phyloP scores from a whole-genome alignment of 2,329 filamentous ascomycete species.

The Ambrosiella xylebori region DNA sequence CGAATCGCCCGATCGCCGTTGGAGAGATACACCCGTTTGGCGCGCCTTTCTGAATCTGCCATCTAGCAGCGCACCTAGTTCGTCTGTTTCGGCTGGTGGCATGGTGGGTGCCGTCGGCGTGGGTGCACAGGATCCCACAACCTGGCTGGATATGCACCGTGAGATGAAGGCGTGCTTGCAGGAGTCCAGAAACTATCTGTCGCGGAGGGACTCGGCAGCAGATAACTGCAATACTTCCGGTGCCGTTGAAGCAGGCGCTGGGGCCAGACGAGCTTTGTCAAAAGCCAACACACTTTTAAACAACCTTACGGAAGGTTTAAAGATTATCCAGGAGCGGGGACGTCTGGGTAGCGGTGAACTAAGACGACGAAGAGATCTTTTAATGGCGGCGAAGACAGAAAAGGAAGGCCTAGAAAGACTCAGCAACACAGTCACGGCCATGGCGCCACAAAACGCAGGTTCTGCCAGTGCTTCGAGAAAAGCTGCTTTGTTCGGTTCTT shows the following conservation, averaged over 20 bases:
- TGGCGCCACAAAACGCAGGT: conserved; percentile 23
- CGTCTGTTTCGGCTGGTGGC: conserved; percentile 29
- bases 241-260: conserved; percentile 45
- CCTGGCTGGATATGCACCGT: conserved; percentile 61
- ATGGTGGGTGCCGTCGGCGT: conserved; percentile 24
- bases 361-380: conserved; percentile 50
- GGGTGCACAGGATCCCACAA: conserved; percentile 39
- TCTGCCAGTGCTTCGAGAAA: conserved; percentile 32
- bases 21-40: conserved; percentile 59
- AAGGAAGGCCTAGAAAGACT: conserved; percentile 59
- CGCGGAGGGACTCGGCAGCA: conserved; percentile 41
- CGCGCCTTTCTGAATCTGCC: conserved; percentile 57
- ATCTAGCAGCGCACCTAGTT: conserved; percentile 30
- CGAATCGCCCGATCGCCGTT: conserved; percentile 53
- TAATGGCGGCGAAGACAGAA: conserved; percentile 54
- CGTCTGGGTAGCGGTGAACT: conserved; percentile 59
- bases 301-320: conserved; percentile 48
- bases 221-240: conserved; percentile 25
- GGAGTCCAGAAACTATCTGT: conserved; percentile 47
- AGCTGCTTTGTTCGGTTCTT: conserved; percentile 29
- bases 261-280: conserved; percentile 58
- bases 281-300: conserved; percentile 47
- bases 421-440: conserved; percentile 34
- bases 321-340: conserved; percentile 34
- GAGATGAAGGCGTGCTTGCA: conserved; percentile 58